Evolutionary conservation across 2,329 filamentous ascomycete genomes (phyloP).

Genomic region (Scedosporium minutisporum): DNA sequence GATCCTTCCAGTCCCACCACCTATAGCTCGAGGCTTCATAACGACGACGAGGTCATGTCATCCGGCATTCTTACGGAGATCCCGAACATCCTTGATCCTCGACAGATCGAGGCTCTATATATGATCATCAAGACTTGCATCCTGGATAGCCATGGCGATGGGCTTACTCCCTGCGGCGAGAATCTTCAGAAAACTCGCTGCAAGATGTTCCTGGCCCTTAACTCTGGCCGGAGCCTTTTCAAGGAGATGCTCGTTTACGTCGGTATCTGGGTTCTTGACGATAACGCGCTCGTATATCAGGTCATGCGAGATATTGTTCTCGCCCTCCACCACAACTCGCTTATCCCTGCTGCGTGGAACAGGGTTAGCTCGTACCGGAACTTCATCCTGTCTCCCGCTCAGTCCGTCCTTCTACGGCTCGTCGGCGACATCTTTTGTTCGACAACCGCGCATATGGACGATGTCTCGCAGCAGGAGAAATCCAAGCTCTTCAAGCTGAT

Average conservation of each 20-base stretch:
- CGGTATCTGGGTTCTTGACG: slow-evolving; percentile 90
- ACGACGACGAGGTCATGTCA: slow-evolving; percentile 66
- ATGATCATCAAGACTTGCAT: slow-evolving; percentile 98
- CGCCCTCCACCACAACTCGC: slow-evolving; percentile 76
- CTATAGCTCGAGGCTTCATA: slow-evolving; percentile 13
- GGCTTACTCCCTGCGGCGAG: slow-evolving; percentile 56
- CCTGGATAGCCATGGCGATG: slow-evolving; percentile 61
- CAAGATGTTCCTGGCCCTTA: slow-evolving; percentile 78
- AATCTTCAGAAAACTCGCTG: slow-evolving; percentile 87
- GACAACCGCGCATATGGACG: slow-evolving; percentile 8
- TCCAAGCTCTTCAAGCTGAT: slow-evolving; percentile 53
- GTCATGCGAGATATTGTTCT: slow-evolving; percentile 95
- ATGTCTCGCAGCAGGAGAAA: slow-evolving; percentile 34
- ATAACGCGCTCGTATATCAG: slow-evolving; percentile 90
- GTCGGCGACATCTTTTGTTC: slow-evolving; percentile 8
- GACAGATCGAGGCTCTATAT: slow-evolving; percentile 89
- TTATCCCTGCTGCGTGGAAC: slow-evolving; percentile 88
- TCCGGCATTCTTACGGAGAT: slow-evolving; percentile 86
- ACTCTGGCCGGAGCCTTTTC: slow-evolving; percentile 81
- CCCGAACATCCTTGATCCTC: slow-evolving; percentile 84
- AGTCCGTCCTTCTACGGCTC: slow-evolving; percentile 79
- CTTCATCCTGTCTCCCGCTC: slow-evolving; percentile 79
- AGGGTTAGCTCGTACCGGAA: slow-evolving; percentile 88
- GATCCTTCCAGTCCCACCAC: slow-evolving; percentile 23
- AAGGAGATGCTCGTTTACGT: slow-evolving; percentile 92